Conservation (phyloP, 1,139 yeast genomes). For the Magnusiomyces tetraspermus region DNA sequence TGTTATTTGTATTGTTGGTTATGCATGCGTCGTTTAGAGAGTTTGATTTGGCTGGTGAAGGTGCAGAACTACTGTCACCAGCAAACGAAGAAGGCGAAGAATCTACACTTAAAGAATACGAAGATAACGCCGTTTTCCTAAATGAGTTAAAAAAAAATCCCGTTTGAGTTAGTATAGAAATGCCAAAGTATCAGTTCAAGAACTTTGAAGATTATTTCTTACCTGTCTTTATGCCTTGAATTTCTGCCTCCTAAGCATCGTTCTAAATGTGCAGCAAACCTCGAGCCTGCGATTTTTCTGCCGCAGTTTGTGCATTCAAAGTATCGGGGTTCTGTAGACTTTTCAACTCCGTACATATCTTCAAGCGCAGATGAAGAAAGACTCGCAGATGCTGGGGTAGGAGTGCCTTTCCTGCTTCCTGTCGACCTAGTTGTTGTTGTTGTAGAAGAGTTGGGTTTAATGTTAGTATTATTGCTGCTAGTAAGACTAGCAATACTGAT, state of each 20-base stretch:
- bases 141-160: not conserved
- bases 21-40: too few relatives aligned
- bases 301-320: slow-evolving; percentile 75
- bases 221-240: slow-evolving; percentile 19
- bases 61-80: slow-evolving; percentile 5
- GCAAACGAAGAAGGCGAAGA: not conserved
- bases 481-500: too few relatives aligned
- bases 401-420: not conserved
- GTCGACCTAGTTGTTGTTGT: too few relatives aligned
- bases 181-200: not conserved
- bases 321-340: slow-evolving; percentile 41
- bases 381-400: not conserved
- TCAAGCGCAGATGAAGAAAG: slow-evolving; percentile 11
- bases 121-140: slow-evolving; percentile 1
- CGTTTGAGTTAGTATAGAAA: too few relatives aligned
- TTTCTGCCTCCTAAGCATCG: slow-evolving; percentile 62
- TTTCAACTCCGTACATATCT: slow-evolving; percentile 45
- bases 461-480: too few relatives aligned
- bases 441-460: not conserved
- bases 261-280: slow-evolving; percentile 89
- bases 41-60: slow-evolving; percentile 15
- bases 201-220: not conserved
- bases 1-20: too few relatives aligned
- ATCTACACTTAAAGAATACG: not conserved
- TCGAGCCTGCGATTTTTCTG: slow-evolving; percentile 77